A percentile compares a stretch with the other conserved stretches of the same genome.
Evolutionary conservation across 148 eudicot genomes (phyloP).

Genomic region (Persicaria tinctoria): DNA sequence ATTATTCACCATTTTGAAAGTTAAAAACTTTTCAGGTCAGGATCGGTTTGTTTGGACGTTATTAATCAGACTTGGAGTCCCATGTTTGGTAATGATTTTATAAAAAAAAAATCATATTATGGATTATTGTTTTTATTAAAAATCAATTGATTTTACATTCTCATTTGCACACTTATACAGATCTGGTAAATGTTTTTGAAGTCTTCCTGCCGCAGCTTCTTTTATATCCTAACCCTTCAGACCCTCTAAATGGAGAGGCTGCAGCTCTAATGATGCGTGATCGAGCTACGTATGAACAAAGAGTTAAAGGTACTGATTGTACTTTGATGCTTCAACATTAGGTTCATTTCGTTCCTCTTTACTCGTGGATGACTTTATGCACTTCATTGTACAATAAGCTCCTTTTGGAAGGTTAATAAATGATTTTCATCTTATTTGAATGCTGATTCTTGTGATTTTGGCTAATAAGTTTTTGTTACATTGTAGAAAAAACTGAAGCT

Average conservation of each 20-base stretch:
- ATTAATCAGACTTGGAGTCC: slow-evolving; percentile 96
- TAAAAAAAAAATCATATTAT: background rate
- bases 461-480: background rate
- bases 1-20: background rate
- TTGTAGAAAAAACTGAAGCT: background rate
- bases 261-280: slow-evolving; percentile 90
- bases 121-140: background rate
- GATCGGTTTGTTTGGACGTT: slow-evolving; percentile 89
- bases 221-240: slow-evolving; percentile 83
- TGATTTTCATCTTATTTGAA: background rate
- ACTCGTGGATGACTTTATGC: background rate
- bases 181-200: slow-evolving; percentile 85
- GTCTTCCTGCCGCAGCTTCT: slow-evolving; percentile 97
- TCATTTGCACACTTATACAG: slow-evolving; percentile 30
- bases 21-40: slow-evolving; percentile 51
- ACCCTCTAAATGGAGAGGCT: slow-evolving; percentile 89
- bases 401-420: background rate
- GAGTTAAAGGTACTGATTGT: slow-evolving; percentile 63
- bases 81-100: slow-evolving; percentile 59
- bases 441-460: background rate
- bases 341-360: background rate
- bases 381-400: background rate
- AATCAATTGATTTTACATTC: slow-evolving; percentile 9
- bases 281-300: slow-evolving; percentile 53
- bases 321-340: background rate